Evolutionary conservation across 2,329 filamentous ascomycete genomes (phyloP), one percentile per base, ranked within the genome.

Genomic region (Penicillium sp.): DNA sequence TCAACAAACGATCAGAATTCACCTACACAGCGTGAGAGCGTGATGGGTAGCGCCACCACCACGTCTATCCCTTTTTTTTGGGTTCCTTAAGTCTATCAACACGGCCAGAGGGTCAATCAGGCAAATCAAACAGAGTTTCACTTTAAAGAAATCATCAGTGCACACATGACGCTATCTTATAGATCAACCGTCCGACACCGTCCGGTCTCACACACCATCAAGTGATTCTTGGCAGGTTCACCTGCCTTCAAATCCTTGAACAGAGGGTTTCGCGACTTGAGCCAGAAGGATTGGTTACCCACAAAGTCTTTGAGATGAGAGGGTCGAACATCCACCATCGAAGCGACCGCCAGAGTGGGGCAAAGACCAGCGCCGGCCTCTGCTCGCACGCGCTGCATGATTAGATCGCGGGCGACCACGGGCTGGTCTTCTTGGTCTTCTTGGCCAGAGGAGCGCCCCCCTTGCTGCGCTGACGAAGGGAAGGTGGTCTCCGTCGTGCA

Each of bases 181-280:
- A 72, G 40, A 58, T 72, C 64, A 36, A 71, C 57, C 5, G 46
- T 64, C 41, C 53, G 58, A 58, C 70, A 73, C 26, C 50, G 55
- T 1, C 69, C 69, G 3, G 54, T 50, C 55, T 72, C 68, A 43
- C 70, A 73, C 25, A 71, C 49, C 44, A 70, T 53, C 32, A 73
- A 40, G 46, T 68, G 64, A 46, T 72, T 71, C 50, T 67, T 71
- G 9, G 62, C 57, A 9, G 64, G 61, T 3, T 63, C 55, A 1
- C 56, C 51, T 0, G 64, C 56, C 45, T 64, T 62, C n/a, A 73
- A 40, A 13, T 72, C 66, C 51, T 64, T 66, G 50, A 66, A 65
- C 28, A 71, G 43, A 4, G 57, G 42, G 48, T 72, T 73, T 33
- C 68, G 65, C 28, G 52, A 55, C 45, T 64, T 62, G 34, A 73